Base-by-base conservation (phyloP, 805 yeast genomes). In the Candida silvatica region DNA sequence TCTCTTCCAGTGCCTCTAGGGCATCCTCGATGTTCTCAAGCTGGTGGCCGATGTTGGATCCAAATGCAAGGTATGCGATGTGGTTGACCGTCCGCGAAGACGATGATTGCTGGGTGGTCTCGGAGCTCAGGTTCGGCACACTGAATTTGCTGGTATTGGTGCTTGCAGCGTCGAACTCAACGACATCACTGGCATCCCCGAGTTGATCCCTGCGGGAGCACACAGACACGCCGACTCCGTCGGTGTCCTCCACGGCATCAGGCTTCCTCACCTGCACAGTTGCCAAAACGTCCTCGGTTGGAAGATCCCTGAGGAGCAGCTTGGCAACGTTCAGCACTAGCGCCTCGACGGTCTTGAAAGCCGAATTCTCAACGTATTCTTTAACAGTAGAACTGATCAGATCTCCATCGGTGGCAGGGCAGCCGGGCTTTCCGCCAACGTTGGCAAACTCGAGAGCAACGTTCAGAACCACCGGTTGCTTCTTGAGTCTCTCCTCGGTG, bases 291-390 rank as follows among this genome's bases (percentile, higher is more conserved):
- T 44, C 29, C 2, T 24, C 19, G 8, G 9, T 17, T 0, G 47
- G 44, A 3, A 39, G 14, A 6, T 29, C 20, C 4, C 35, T 35
- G 14, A 48, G 41, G 4, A 58, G 45, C 5, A 64, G 32, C 14
- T 55, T 47, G 3, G 85, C 78, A 19, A 85, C 80, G 8, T 76
- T 71, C 39, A 77, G 71, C 3, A 84, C 94, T 31, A 92, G 66
- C 0, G 97, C 96, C 53, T 92, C 99, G 2, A 92, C 94, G 0
- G 99, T 92, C 49, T 84, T 80, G 62, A 85, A 92, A 42, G 77
- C 75, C 2, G 95, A 71, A n/a, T 51, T 52, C 48, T 83, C 94
- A n/a, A 86, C 82, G 47, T 77, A 83, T 0, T 12, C 11, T 49
- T 48, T 0, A 69, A 63, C 4, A n/a, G 82, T 67, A 2, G 54